Percentiles rank a stretch among this genome's conserved stretches.
These are phyloP conservation scores for Taphrina flavorubra DNA, from an alignment of 1,139 yeast species.

Conservation along the genomic window DNA sequence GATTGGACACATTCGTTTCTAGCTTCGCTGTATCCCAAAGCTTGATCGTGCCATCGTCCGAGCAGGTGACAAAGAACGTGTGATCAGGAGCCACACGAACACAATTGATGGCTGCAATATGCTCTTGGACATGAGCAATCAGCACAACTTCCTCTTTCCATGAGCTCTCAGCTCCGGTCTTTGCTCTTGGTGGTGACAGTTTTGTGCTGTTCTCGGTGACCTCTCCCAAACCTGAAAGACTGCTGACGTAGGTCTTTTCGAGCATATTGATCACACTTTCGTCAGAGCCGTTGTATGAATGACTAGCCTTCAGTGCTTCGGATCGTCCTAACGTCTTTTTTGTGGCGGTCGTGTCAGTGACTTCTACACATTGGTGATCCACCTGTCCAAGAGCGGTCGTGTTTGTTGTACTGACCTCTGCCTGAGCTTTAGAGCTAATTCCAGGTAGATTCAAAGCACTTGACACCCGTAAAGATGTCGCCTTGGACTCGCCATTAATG, in stretches of 20 bases:
- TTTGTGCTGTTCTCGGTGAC: slow-evolving; percentile 42
- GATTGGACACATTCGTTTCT: slow-evolving; percentile 67
- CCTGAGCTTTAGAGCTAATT: slow-evolving; percentile 24
- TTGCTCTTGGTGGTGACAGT: slow-evolving; percentile 30
- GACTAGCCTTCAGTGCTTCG: slow-evolving; percentile 47
- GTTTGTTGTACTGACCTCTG: slow-evolving; percentile 30
- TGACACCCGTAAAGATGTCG: background rate
- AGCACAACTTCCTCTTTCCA: slow-evolving; percentile 59
- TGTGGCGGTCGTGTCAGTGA: background rate
- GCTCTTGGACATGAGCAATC: slow-evolving; percentile 67
- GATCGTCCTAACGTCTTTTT: background rate
- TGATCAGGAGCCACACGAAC: slow-evolving; percentile 65
- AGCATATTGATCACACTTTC: slow-evolving; percentile 67
- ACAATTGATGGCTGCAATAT: slow-evolving; percentile 60
- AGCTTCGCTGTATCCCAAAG: slow-evolving; percentile 78
- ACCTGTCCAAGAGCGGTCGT: slow-evolving; percentile 28
- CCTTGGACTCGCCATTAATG: slow-evolving; percentile 17
- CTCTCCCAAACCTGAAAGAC: slow-evolving; percentile 51
- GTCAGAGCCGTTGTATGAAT: slow-evolving; percentile 67
- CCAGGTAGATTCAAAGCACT: slow-evolving; percentile 36
- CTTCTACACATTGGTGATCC: slow-evolving; percentile 15
- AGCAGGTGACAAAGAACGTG: slow-evolving; percentile 75
- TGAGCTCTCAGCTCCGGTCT: slow-evolving; percentile 2
- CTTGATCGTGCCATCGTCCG: slow-evolving; percentile 80
- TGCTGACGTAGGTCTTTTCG: slow-evolving; percentile 61